Conservation (phyloP, 768 basidiomycete species). For the Boletus barrowsii region DNA sequence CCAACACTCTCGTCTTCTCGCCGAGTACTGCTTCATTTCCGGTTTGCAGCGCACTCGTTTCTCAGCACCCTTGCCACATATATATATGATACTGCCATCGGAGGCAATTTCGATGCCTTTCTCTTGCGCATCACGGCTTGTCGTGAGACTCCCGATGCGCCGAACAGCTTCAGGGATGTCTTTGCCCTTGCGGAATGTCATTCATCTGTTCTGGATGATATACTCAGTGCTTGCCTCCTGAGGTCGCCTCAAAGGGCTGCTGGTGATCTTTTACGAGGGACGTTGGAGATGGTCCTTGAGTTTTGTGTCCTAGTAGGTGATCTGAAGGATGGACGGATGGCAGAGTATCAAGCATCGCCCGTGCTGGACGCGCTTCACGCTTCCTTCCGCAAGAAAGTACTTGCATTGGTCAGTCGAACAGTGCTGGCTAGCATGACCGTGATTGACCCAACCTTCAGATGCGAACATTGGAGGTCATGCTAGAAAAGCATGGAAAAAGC, state of each 20-base stretch:
- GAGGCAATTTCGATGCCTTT: slow-evolving; percentile 73
- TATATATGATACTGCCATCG: slow-evolving; percentile 78
- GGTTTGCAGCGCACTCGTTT: slow-evolving; percentile 73
- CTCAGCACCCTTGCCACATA: slow-evolving; percentile 65
- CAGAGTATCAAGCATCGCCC: slow-evolving; percentile 65
- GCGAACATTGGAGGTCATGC: slow-evolving; percentile 50
- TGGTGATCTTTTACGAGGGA: slow-evolving; percentile 60
- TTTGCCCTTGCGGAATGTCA: slow-evolving; percentile 70
- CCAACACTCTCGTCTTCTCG: slow-evolving; percentile 52
- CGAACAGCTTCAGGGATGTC: slow-evolving; percentile 56
- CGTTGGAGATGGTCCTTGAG: slow-evolving; percentile 64
- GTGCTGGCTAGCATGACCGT: neutral
- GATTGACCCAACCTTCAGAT: slow-evolving; percentile 38
- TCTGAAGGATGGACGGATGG: slow-evolving; percentile 46
- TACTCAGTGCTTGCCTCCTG: slow-evolving; percentile 72
- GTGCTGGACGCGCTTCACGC: slow-evolving; percentile 51
- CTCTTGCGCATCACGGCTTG: slow-evolving; percentile 38
- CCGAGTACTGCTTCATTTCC: slow-evolving; percentile 60
- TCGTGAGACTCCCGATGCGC: slow-evolving; percentile 18
- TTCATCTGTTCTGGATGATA: slow-evolving; percentile 65
- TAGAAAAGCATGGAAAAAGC: slow-evolving; percentile 47
- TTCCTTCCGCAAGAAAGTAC: slow-evolving; percentile 55
- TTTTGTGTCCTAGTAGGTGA: slow-evolving; percentile 66
- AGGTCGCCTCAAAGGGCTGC: slow-evolving; percentile 63
- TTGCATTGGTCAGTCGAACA: slow-evolving; percentile 48